Base-by-base conservation (phyloP, 106 monocot genomes). In the Amphibolis antarctica region DNA sequence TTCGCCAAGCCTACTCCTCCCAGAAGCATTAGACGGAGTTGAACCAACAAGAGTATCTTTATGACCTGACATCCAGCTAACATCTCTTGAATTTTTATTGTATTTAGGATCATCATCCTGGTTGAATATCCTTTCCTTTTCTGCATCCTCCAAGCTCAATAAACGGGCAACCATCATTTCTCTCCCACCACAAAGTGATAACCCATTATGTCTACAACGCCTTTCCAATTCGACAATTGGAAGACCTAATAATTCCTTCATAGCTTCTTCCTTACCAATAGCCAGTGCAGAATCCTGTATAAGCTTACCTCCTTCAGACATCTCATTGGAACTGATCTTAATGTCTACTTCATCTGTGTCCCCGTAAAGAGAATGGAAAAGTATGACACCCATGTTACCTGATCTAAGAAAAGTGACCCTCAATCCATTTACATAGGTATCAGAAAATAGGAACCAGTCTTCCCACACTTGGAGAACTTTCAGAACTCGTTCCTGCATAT, bases 401-500 rank as follows among this genome's bases (percentile, higher is more conserved):
- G 86, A 80, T 65, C 96, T 70, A 51, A 96, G 86, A 73, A 96
- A 96, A 46, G 96, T 89, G 42, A 84, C 71, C 49, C 84, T 69
- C 10, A 96, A 48, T 0, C 96, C 96, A 75, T 80, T 96, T 42
- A 96, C 80, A 82, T 86, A 96, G 56, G 96, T 82, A 80, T 96
- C 96, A 9, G 96, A 90, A 73, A 96, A 96, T 30, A 96, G 84
- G 66, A 96, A 96, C 96, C 96, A 96, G 68, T 96, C 96, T 31
- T 77, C 79, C 96, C 96, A 96, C 67, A 96, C 96, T 84, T 96
- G 96, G 74, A 96, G 76, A 69, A 96, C 89, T 64, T 96, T 96
- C 36, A 82, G 57, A 71, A 96, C 89, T 72, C 96, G 78, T 75
- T 96, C 96, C 96, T 96, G 76, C 12, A 76, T 17, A 12, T 49